Percentiles rank a stretch among this genome's conserved stretches.
phyloP scores from a whole-genome alignment of 2,329 filamentous ascomycete genomes.

The Phialocephala sp. region DNA sequence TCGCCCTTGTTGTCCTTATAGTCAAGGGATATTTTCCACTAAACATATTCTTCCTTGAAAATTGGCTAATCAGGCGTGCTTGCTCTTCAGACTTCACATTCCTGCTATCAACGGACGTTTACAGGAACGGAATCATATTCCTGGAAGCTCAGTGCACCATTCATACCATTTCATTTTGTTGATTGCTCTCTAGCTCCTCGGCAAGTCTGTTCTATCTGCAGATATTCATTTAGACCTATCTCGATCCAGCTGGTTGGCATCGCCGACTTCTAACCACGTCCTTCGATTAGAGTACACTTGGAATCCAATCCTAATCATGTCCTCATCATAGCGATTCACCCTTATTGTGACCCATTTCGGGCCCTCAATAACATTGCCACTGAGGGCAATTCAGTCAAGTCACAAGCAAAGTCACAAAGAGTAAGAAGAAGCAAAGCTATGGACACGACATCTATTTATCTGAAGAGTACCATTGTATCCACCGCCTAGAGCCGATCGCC shows the following conservation, averaged over 20 bases:
- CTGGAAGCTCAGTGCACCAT: too few relatives aligned
- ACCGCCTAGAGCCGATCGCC: slow-evolving; percentile 6
- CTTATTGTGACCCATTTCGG: not conserved
- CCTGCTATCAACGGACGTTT: too few relatives aligned
- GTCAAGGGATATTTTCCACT: not conserved
- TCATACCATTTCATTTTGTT: too few relatives aligned
- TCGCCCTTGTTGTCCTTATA: not conserved
- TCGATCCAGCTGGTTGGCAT: too few relatives aligned
- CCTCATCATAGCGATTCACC: not conserved
- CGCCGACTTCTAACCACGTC: too few relatives aligned
- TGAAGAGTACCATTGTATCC: not conserved
- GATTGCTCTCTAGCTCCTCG: too few relatives aligned
- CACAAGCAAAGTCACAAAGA: slow-evolving; percentile 1
- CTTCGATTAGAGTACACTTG: not conserved
- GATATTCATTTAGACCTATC: too few relatives aligned
- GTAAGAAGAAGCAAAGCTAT: not conserved
- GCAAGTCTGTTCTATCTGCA: too few relatives aligned
- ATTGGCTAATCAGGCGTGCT: too few relatives aligned
- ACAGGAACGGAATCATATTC: too few relatives aligned
- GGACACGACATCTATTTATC: slow-evolving; percentile 1
- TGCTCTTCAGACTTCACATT: too few relatives aligned
- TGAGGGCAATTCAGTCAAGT: not conserved
- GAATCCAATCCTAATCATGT: not conserved
- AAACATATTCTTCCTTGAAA: not conserved
- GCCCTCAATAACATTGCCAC: not conserved